phyloP scores from a whole-genome alignment of 176 grass and related monocot species.

The Coix lacrymajobi region DNA sequence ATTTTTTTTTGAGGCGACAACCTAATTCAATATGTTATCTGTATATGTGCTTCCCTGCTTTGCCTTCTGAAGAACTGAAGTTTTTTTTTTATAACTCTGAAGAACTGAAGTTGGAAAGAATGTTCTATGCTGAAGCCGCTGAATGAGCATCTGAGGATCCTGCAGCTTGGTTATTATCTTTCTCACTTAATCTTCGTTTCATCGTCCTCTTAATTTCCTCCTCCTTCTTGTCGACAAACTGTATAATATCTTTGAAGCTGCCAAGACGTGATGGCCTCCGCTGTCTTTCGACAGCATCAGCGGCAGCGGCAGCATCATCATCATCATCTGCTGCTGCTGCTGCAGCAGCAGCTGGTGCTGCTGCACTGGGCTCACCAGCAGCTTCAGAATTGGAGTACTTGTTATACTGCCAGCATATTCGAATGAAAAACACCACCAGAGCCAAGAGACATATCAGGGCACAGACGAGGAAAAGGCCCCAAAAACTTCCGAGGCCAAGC shows the following conservation, averaged over 20 bases:
- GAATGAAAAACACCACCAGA: conserved; percentile 48
- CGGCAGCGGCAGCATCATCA: background rate
- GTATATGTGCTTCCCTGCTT: background rate
- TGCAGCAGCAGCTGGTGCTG: background rate
- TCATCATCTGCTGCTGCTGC: background rate
- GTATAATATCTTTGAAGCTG: conserved; percentile 64
- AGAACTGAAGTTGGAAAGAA: background rate
- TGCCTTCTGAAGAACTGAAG: conserved; percentile 8
- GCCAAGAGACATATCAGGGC: conserved; percentile 55
- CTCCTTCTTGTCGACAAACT: conserved; percentile 68
- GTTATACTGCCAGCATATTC: conserved; percentile 58
- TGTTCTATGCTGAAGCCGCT: conserved; percentile 7
- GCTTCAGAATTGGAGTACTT: conserved; percentile 34
- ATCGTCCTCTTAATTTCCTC: conserved; percentile 33
- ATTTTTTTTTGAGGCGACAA: background rate
- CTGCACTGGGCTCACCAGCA: background rate
- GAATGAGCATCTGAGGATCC: conserved; percentile 22
- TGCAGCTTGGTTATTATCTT: conserved; percentile 39
- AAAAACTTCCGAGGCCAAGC: conserved; percentile 73
- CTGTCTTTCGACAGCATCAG: conserved; percentile 1
- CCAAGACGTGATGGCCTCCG: conserved; percentile 27
- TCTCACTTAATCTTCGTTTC: conserved; percentile 55
- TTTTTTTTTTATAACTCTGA: too few species aligned
- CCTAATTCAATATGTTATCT: background rate
- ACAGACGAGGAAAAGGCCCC: conserved; percentile 79